Conservation (phyloP, 1,139 yeast species). For the Debaryomyces psychrophilus region DNA sequence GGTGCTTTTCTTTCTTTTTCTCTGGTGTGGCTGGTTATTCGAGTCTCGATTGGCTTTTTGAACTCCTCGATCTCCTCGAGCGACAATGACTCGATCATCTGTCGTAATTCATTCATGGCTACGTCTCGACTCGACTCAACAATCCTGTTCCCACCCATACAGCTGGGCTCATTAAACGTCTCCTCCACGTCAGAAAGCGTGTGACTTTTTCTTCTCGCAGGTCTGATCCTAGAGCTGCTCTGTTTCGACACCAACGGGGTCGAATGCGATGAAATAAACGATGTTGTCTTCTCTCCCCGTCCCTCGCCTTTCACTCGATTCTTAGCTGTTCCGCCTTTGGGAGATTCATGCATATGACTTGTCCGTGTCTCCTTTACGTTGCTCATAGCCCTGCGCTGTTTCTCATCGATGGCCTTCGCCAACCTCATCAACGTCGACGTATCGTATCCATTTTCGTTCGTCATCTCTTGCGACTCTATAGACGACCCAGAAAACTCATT, state of each 20-base stretch:
- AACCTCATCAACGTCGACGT: conserved; percentile 23
- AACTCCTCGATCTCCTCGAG: conserved; percentile 19
- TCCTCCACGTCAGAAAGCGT: conserved; percentile 1
- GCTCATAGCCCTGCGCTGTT: not conserved
- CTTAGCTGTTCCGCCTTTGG: not conserved
- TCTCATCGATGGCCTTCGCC: conserved; percentile 23
- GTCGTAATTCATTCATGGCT: conserved; percentile 16
- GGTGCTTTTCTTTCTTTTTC: not conserved
- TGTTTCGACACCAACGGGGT: conserved; percentile 29
- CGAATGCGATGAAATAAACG: conserved; percentile 32
- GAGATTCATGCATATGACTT: not conserved
- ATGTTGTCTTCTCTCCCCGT: not conserved
- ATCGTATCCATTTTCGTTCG: conserved; percentile 14
- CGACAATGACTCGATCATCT: conserved; percentile 6
- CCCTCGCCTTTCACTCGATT: not conserved
- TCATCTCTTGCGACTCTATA: conserved; percentile 13
- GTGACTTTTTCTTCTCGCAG: not conserved
- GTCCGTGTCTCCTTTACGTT: not conserved
- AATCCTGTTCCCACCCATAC: not conserved
- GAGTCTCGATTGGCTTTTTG: conserved; percentile 11
- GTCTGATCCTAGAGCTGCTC: not conserved
- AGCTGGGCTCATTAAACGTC: not conserved
- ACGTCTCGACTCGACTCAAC: not conserved
- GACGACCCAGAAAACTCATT: conserved; percentile 16
- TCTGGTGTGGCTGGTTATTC: conserved; percentile 6